These are phyloP conservation scores for Eudorina sp. DNA, from an alignment of 139 green algal species.

Conservation along the genomic window DNA sequence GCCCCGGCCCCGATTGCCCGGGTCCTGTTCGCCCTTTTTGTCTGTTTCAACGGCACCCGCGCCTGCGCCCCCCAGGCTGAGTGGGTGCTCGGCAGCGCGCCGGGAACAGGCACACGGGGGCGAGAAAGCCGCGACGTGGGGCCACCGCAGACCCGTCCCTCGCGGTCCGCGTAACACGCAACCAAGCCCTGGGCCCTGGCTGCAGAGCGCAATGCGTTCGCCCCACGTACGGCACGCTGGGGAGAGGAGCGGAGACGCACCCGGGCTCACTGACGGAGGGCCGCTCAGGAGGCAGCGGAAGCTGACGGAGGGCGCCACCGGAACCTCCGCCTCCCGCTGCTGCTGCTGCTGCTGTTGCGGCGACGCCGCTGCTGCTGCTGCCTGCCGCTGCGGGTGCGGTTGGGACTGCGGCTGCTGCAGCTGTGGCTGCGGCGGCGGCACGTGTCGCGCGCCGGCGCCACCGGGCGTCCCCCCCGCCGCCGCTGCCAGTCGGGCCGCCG, in stretches of 20 bases:
- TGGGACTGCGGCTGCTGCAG: neutral
- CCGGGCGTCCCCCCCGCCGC: neutral
- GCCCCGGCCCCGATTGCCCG: too few relatives aligned
- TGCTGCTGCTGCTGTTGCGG: neutral
- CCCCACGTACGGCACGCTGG: too few relatives aligned
- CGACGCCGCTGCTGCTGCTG: neutral
- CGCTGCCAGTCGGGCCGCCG: neutral
- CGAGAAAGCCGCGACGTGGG: too few relatives aligned
- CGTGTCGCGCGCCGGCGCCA: neutral
- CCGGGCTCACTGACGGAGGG: neutral
- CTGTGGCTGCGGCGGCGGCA: conserved; percentile 12
- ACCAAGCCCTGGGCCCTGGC: too few relatives aligned
- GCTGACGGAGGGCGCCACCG: conserved; percentile 4
- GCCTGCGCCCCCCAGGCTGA: too few relatives aligned
- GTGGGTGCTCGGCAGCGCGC: too few relatives aligned
- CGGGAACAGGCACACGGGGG: too few relatives aligned
- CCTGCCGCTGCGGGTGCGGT: neutral
- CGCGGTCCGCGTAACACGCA: too few relatives aligned
- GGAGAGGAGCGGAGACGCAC: neutral
- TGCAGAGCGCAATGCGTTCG: too few relatives aligned
- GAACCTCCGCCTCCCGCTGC: neutral
- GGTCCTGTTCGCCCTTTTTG: too few relatives aligned
- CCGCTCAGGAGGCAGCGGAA: conserved; percentile 13
- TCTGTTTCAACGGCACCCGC: too few relatives aligned
- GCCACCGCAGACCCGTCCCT: too few relatives aligned